These are phyloP conservation scores for Magnaporthiopsis poae DNA, from an alignment of 2,329 filamentous ascomycete species.

Conservation along the genomic window DNA sequence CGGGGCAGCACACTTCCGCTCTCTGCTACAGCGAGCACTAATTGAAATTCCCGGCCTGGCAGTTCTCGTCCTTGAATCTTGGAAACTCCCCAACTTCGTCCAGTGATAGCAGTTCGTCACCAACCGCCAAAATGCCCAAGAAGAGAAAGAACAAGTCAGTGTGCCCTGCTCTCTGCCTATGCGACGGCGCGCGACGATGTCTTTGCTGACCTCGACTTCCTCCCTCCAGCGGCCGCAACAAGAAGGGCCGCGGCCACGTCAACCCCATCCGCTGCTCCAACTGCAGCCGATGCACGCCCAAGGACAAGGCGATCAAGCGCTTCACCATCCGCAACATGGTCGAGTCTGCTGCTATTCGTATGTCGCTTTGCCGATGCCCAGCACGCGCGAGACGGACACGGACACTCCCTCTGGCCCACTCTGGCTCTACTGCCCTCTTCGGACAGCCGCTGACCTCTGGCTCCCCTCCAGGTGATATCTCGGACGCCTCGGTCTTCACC, in stretches of 20 bases:
- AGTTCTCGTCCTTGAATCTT: neutral
- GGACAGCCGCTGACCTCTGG: neutral
- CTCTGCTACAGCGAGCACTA: neutral
- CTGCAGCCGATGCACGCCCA: constrained; percentile 79
- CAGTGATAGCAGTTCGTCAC: constrained; percentile 9
- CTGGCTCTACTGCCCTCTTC: neutral
- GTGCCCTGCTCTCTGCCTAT: constrained; percentile 3
- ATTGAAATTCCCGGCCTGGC: neutral
- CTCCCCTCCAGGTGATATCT: constrained; percentile 80
- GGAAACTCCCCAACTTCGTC: constrained; percentile 6
- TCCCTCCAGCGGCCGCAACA: constrained; percentile 78
- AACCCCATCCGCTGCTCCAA: constrained; percentile 85
- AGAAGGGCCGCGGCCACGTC: constrained; percentile 99
- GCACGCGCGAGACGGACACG: neutral
- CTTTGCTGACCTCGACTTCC: constrained; percentile 8
- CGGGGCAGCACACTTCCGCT: neutral
- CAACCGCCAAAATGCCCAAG: constrained; percentile 19
- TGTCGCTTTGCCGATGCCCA: constrained; percentile 31
- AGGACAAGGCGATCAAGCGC: constrained; percentile 99
- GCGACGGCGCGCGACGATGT: too few relatives aligned
- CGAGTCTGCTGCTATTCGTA: constrained; percentile 98
- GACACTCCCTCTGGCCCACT: neutral
- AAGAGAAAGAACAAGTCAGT: constrained; percentile 43
- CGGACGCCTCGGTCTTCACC: constrained; percentile 95
- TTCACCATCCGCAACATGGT: constrained; percentile 99